Evolutionary conservation across 257 asterid genomes (phyloP).

Genomic region (Catharanthus roseus): DNA sequence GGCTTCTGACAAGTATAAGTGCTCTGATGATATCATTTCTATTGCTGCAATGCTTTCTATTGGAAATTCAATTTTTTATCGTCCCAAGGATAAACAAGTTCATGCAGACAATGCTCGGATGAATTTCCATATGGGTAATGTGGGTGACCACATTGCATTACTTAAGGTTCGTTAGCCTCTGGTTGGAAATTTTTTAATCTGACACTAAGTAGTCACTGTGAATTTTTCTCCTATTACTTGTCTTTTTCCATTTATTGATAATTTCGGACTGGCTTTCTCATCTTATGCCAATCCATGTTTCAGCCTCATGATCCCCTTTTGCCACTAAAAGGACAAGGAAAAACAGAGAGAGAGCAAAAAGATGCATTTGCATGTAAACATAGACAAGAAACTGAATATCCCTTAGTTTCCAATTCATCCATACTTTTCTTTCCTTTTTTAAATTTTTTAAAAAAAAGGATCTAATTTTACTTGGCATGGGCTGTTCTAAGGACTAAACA

Average conservation of each 20-base stretch:
- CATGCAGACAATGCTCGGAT: constrained; percentile 91
- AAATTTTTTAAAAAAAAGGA: background rate
- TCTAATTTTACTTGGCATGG: background rate
- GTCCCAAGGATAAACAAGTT: constrained; percentile 91
- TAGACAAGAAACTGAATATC: background rate
- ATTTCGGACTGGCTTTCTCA: background rate
- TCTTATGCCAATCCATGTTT: background rate
- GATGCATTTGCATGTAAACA: background rate
- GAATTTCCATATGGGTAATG: constrained; percentile 89
- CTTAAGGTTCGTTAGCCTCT: constrained; percentile 52
- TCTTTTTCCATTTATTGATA: background rate
- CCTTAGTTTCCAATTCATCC: background rate
- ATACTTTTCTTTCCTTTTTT: too few species aligned
- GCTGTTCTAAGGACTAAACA: background rate
- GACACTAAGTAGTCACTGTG: background rate
- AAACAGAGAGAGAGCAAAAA: background rate
- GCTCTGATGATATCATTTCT: constrained; percentile 86
- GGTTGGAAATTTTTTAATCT: constrained; percentile 3
- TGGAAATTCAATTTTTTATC: constrained; percentile 89
- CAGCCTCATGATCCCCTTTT: background rate
- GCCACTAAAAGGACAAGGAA: background rate
- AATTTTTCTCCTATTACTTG: background rate
- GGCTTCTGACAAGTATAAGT: constrained; percentile 74
- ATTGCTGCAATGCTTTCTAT: constrained; percentile 89
- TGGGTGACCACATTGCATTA: constrained; percentile 90